Evolutionary conservation across 2,329 filamentous ascomycete species (phyloP), one percentile per base, ranked within the genome.

Genomic region (Bipolaris oryzae): DNA sequence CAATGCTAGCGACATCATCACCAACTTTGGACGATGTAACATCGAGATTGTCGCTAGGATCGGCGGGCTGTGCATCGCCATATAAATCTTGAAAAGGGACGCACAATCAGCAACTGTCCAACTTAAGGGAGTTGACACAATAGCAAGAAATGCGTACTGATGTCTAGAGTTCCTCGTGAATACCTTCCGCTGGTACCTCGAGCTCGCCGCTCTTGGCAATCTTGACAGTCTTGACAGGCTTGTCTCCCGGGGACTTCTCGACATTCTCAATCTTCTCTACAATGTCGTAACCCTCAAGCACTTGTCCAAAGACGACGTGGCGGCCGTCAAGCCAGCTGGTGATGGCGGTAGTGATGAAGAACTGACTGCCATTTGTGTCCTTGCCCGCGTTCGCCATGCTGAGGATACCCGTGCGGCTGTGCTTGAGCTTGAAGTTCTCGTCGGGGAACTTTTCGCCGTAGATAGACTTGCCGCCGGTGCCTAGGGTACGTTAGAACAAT

Each of bases 361-460:
- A 95, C 77, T 95, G 91, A 57, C 89, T 92, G 75, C 55, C 57
- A 23, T 59, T 59, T 28, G 91, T 95, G 79, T 95, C 90, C 77
- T 87, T 85, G 89, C 91, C 91, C 92, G 52, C 49, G 53, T 69
- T 95, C 79, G 89, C 85, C 83, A 68, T 82, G 83, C 82, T 92
- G 65, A 95, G 82, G 49, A 91, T 81, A 72, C 91, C 91, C 79
- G 87, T 89, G 85, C 92, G 92, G 82, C 84, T 86, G 87, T 96
- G 91, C 78, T 92, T 93, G 75, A 94, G 85, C 88, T 95, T 94
- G 85, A 96, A 95, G 89, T 94, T 95, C 87, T 96, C 91, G 72
- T 96, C 91, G 64, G 86, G 79, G 81, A 95, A 95, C 80, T 90
- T 91, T 69, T 85, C 83, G 71, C 91, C 91, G 77, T 94, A 95